Conservation (phyloP, 345 rosid genomes). For the Eucalyptus marginata region DNA sequence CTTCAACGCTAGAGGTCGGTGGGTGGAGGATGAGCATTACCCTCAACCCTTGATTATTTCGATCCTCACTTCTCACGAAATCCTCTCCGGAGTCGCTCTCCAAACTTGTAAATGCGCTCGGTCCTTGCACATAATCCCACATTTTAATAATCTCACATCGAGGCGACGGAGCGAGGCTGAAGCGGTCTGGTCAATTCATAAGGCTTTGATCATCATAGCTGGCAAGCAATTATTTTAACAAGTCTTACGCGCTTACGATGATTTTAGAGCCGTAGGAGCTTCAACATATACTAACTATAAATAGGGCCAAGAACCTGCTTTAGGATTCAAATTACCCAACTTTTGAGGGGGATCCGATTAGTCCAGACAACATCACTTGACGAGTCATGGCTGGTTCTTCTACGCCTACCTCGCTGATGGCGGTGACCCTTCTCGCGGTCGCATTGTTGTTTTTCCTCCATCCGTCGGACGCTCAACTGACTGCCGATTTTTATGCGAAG, state of each 20-base stretch:
- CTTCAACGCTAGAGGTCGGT: not conserved
- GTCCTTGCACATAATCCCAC: not conserved
- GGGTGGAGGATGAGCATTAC: not conserved
- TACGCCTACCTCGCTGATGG: not conserved
- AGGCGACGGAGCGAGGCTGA: not conserved
- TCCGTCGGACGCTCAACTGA: conserved; percentile 25
- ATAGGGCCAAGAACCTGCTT: not conserved
- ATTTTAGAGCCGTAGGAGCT: not conserved
- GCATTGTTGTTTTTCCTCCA: not conserved
- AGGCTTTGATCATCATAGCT: not conserved
- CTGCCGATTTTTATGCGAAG: conserved; percentile 29
- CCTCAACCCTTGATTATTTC: not conserved
- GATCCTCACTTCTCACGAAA: not conserved
- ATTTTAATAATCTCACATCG: not conserved
- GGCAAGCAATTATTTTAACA: not conserved
- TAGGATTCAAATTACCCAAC: not conserved
- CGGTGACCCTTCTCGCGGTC: not conserved
- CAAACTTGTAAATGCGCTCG: not conserved
- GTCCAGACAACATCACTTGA: not conserved
- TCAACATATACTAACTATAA: not conserved
- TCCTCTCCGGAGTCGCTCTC: not conserved
- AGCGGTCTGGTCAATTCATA: not conserved
- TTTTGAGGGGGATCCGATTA: not conserved
- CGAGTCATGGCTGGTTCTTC: not conserved
- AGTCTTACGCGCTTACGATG: not conserved